A percentile compares a stretch with the other conserved stretches of the same genome.
phyloP scores from a whole-genome alignment of 2,329 filamentous ascomycete species.

The Aaosphaeria arxii region DNA sequence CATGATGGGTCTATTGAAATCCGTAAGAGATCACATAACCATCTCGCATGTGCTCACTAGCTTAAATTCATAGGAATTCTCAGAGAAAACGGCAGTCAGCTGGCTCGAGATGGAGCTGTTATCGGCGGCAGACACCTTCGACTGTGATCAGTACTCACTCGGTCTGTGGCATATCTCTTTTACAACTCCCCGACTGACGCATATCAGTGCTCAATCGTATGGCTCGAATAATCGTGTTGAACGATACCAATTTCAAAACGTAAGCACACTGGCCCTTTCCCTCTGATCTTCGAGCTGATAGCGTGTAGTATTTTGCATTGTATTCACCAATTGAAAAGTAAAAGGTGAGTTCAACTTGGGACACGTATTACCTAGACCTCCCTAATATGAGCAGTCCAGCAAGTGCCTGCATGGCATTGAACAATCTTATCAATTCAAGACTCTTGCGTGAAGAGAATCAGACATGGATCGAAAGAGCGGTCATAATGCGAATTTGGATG shows the following conservation, averaged over 20 bases:
- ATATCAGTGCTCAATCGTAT: constrained; percentile 58
- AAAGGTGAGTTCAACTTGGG: constrained; percentile 15
- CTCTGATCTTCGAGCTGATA: no score
- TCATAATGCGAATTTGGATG: constrained; percentile 69
- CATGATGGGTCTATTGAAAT: constrained; percentile 60
- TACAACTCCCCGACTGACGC: constrained; percentile 7
- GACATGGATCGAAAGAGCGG: constrained; percentile 65
- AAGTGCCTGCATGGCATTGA: constrained; percentile 51
- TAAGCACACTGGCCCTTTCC: constrained; percentile 23
- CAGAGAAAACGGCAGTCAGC: constrained; percentile 62
- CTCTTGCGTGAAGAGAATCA: constrained; percentile 50
- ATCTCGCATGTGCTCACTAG: no score
- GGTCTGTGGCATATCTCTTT: constrained; percentile 18
- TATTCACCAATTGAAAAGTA: constrained; percentile 59
- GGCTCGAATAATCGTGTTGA: constrained; percentile 58
- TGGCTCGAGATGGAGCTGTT: constrained; percentile 69
- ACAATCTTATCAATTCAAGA: constrained; percentile 61
- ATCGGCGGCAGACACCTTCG: constrained; percentile 37
- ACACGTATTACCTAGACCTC: no score
- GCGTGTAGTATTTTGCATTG: constrained; percentile 57
- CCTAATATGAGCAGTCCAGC: constrained; percentile 20
- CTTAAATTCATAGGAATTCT: constrained; percentile 45
- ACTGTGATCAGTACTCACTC: constrained; percentile 40
- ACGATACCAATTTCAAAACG: constrained; percentile 62
- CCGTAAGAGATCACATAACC: constrained; percentile 17